Percentiles rank a stretch among this genome's conserved stretches.
phyloP scores from a whole-genome alignment of 2,329 filamentous ascomycete genomes.

The Calonectria pseudoturangicola region DNA sequence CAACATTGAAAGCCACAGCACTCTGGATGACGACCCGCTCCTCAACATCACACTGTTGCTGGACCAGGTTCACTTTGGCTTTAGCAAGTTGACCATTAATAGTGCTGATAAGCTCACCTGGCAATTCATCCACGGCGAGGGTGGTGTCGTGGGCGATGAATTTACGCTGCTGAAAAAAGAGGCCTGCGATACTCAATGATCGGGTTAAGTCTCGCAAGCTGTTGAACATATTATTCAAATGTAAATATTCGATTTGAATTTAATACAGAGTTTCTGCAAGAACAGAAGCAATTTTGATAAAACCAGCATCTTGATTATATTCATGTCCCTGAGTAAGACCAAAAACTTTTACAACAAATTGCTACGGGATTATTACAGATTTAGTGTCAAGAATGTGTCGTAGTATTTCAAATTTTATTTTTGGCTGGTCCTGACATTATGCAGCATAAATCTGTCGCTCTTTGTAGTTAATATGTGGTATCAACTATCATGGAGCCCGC shows the following conservation, averaged over 20 bases:
- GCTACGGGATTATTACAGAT: too few relatives aligned
- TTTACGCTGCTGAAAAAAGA: constrained; percentile 49
- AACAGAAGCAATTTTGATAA: not conserved
- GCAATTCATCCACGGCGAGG: constrained; percentile 66
- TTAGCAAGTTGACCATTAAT: constrained; percentile 61
- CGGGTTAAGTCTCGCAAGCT: too few relatives aligned
- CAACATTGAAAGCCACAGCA: constrained; percentile 70
- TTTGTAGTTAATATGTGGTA: too few relatives aligned
- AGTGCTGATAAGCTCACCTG: constrained; percentile 64
- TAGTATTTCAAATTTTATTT: too few relatives aligned
- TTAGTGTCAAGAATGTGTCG: too few relatives aligned
- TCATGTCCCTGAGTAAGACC: not conserved
- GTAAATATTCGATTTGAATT: not conserved
- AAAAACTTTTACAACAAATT: too few relatives aligned
- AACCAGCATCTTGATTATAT: not conserved
- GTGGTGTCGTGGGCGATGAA: constrained; percentile 62
- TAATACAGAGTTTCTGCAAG: not conserved
- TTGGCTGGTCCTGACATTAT: too few relatives aligned
- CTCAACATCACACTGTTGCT: constrained; percentile 66
- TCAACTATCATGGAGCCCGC: not conserved
- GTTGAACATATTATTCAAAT: not conserved
- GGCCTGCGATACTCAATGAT: constrained; percentile 10
- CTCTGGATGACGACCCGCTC: constrained; percentile 55
- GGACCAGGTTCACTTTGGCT: constrained; percentile 67
- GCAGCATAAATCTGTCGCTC: too few relatives aligned